These are phyloP conservation scores for Aphanomyces invadans DNA, from an alignment of 352 stramenopile species.

Conservation along the genomic window DNA sequence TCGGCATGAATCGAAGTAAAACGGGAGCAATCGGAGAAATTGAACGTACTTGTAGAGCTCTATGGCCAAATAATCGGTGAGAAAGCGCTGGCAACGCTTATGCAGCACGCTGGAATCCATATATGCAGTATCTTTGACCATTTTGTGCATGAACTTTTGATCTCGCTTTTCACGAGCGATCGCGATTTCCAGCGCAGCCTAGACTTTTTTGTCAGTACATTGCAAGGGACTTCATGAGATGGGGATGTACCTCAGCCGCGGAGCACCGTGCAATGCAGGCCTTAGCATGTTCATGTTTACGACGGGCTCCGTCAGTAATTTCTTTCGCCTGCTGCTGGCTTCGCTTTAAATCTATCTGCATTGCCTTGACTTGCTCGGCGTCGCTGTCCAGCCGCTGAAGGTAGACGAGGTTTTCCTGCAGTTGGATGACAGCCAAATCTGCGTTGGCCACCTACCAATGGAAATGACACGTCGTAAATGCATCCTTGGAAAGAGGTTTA, in stretches of 20 bases:
- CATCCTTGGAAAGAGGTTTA: slow-evolving; percentile 34
- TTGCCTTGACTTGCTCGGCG: slow-evolving; percentile 1
- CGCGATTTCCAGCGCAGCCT: slow-evolving; percentile 12
- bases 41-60: slow-evolving; percentile 30
- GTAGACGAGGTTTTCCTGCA: not conserved
- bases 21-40: not conserved
- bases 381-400: slow-evolving; percentile 8
- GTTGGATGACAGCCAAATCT: not conserved
- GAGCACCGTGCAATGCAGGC: slow-evolving; percentile 15
- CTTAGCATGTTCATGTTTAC: slow-evolving; percentile 11
- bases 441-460: slow-evolving; percentile 24
- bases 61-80: slow-evolving; percentile 47
- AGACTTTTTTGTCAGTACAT: not conserved
- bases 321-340: slow-evolving; percentile 30
- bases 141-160: slow-evolving; percentile 19
- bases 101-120: slow-evolving; percentile 71
- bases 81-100: slow-evolving; percentile 52
- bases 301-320: not conserved
- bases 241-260: slow-evolving; percentile 19
- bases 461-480: slow-evolving; percentile 33
- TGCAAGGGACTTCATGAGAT: not conserved
- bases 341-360: slow-evolving; percentile 18
- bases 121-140: slow-evolving; percentile 11
- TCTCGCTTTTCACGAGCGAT: slow-evolving; percentile 17
- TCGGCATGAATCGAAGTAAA: not conserved